Base-by-base conservation (phyloP, 1,284 basidiomycete species). In the Cryptococcus hybrid region DNA sequence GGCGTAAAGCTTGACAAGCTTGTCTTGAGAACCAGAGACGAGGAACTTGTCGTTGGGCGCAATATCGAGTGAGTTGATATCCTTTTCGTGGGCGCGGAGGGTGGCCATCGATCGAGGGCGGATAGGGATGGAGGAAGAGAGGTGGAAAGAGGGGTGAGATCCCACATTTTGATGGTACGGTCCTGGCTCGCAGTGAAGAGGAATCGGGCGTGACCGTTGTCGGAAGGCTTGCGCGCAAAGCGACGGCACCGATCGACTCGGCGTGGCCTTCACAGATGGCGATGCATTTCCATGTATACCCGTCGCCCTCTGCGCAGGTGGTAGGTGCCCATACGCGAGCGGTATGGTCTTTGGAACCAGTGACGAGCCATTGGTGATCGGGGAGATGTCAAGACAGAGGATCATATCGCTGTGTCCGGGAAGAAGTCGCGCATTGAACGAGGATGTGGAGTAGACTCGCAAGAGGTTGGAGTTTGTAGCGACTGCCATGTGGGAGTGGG, bases 141-240 rank as follows among this genome's bases (percentile, higher is more conserved):
- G 18, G 42, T 37, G 39, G 66, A 55, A 1, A 59, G 54, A 49
- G 82, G 77, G 0, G 85, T 82, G 12, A 96, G 77, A 77, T 99
- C 94, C 96, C 96, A 99, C 84, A 99, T 88, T 78, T 99, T 99
- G 76, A 97, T 89, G 2, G 96, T 99, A 36, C 92, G 86, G 75
- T 99, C 96, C 78, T 98, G 94, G 70, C 89, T 91, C 15, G 93
- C 96, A 4, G 93, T 96, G 70, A 95, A 88, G 81, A 94, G 82
- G 78, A 95, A 93, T 35, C 64, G 61, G n/a, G 64, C 66, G 1
- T 52, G 50, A 56, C 58, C 52, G 12, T 49, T 54, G 3, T 63
- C 59, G 34, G 66, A 65, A 58, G 66, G 24, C 50, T 80, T 80
- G 18, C 85, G 82, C 15, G 89, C 86, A 70, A 98, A 1, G 89